phyloP scores from a whole-genome alignment of 768 basidiomycete genomes.

The Lactarius indigo region DNA sequence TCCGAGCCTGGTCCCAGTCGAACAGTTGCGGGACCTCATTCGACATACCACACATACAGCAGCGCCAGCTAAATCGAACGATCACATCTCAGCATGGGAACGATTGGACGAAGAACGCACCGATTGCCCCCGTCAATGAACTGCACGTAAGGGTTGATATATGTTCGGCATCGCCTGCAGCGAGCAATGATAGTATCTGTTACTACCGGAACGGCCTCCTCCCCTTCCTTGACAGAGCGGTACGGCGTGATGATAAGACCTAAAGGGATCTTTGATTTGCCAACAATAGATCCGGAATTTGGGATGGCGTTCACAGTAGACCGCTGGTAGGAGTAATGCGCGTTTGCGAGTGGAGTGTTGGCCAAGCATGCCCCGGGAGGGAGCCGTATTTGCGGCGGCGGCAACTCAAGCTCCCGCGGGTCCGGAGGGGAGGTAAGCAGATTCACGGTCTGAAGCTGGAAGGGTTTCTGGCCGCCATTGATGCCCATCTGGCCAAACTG shows the following conservation, averaged over 20 bases:
- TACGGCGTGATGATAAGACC: slow-evolving; percentile 50
- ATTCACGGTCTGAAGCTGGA: slow-evolving; percentile 83
- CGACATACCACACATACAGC: slow-evolving; percentile 97
- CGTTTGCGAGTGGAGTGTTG: slow-evolving; percentile 73
- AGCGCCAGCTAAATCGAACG: slow-evolving; percentile 74
- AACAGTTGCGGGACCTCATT: slow-evolving; percentile 98
- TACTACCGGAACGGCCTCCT: slow-evolving; percentile 46
- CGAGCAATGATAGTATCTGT: slow-evolving; percentile 52
- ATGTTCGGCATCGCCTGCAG: slow-evolving; percentile 50
- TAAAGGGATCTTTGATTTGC: slow-evolving; percentile 49
- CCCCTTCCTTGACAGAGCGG: slow-evolving; percentile 44
- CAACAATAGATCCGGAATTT: slow-evolving; percentile 21
- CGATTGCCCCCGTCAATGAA: slow-evolving; percentile 95
- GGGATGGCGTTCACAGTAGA: slow-evolving; percentile 46
- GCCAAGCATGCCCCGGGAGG: slow-evolving; percentile 83
- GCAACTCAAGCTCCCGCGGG: slow-evolving; percentile 73
- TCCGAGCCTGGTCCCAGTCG: slow-evolving; percentile 94
- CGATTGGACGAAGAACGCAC: slow-evolving; percentile 36
- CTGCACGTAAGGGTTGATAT: slow-evolving; percentile 53
- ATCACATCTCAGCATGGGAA: slow-evolving; percentile 1
- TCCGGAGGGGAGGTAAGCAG: slow-evolving; percentile 91
- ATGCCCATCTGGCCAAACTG: slow-evolving; percentile 92
- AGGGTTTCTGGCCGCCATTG: slow-evolving; percentile 58
- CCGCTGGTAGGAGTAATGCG: slow-evolving; percentile 89
- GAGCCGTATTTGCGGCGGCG: slow-evolving; percentile 86